These are phyloP conservation scores for Amanita jacksonii DNA, from an alignment of 768 basidiomycete species.

Conservation along the genomic window DNA sequence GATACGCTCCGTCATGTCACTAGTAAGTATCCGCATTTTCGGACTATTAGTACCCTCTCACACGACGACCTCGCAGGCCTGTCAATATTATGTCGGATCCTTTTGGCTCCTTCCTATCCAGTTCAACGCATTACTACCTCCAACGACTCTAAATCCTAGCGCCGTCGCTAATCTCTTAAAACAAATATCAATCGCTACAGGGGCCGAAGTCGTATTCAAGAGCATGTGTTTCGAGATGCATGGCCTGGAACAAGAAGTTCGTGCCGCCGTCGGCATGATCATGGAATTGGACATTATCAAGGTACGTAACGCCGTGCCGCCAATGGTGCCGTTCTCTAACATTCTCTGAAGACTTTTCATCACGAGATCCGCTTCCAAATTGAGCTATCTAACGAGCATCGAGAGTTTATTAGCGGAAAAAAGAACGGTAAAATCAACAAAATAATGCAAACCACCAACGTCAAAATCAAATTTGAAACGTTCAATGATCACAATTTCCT, in stretches of 20 bases:
- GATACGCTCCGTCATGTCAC: conserved; percentile 87
- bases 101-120: conserved; percentile 94
- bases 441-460: conserved; percentile 95
- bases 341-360: conserved; percentile 62
- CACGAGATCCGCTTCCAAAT: conserved; percentile 98
- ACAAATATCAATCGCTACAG: conserved; percentile 77
- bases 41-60: not conserved
- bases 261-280: conserved; percentile 75
- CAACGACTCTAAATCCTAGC: conserved; percentile 67
- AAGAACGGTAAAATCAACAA: conserved; percentile 99
- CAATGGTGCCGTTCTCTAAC: conserved; percentile 6
- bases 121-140: conserved; percentile 85
- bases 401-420: conserved; percentile 98
- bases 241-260: conserved; percentile 86
- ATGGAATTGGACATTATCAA: conserved; percentile 89
- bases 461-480: conserved; percentile 98
- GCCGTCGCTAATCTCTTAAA: conserved; percentile 81
- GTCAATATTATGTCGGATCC: conserved; percentile 93
- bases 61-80: conserved; percentile 45
- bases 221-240: conserved; percentile 97
- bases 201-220: conserved; percentile 94
- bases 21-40: conserved; percentile 45
- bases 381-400: conserved; percentile 94
- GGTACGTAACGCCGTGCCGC: conserved; percentile 32
- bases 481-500: conserved; percentile 95